Conservation (phyloP, 768 basidiomycete species). For the Pulveroboletus sp. region DNA sequence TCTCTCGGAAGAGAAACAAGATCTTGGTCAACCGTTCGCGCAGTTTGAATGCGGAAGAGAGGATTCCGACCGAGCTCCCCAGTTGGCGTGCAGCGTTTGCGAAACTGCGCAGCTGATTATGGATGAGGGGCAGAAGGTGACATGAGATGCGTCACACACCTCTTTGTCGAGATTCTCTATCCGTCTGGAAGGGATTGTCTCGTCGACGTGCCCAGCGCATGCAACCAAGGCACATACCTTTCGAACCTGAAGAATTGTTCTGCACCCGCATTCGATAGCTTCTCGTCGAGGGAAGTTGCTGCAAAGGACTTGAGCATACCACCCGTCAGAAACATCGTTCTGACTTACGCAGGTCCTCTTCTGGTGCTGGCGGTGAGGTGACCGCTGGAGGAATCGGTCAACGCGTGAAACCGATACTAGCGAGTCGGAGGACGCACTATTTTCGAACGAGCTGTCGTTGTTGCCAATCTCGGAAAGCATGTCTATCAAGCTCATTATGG, state of each 20-base stretch:
- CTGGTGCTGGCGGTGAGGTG: constrained; percentile 33
- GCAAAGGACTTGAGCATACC: constrained; percentile 10
- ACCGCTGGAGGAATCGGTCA: constrained; percentile 18
- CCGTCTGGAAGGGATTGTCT: constrained; percentile 31
- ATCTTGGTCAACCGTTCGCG: constrained; percentile 50
- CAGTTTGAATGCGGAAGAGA: constrained; percentile 50
- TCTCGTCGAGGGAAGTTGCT: constrained; percentile 48
- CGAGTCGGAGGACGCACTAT: constrained; percentile 26
- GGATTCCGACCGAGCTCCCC: constrained; percentile 52
- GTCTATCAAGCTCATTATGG: constrained; percentile 45
- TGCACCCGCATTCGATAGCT: constrained; percentile 46
- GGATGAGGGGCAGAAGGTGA: constrained; percentile 11
- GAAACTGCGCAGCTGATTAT: constrained; percentile 45
- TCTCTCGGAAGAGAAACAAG: constrained; percentile 49
- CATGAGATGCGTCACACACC: constrained; percentile 19
- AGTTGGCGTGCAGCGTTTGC: constrained; percentile 53
- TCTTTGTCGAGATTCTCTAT: constrained; percentile 48
- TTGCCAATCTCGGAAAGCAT: constrained; percentile 43
- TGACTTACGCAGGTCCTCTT: constrained; percentile 42
- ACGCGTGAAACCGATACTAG: constrained; percentile 1
- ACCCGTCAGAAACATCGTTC: not conserved
- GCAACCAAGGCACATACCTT: constrained; percentile 31
- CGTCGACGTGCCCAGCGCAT: not conserved
- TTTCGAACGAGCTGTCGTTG: constrained; percentile 35
- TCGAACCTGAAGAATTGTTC: constrained; percentile 47